Evolutionary conservation across 768 basidiomycete species (phyloP).

Genomic region (Phaeotremella skinneri): DNA sequence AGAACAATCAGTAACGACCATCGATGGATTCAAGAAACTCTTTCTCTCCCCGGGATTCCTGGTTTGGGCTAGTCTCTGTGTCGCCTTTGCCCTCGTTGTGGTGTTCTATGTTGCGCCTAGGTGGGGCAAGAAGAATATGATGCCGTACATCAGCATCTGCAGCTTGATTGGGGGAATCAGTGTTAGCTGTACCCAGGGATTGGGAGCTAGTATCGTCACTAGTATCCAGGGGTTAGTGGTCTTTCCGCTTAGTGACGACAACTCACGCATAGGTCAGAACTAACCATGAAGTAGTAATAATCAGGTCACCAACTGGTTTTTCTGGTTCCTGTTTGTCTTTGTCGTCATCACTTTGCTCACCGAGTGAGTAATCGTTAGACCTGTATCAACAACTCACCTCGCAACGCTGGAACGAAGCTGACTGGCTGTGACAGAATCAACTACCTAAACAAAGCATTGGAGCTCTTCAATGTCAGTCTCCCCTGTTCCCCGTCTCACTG

Average conservation of each 20-base stretch:
- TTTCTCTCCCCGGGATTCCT: slow-evolving; percentile 84
- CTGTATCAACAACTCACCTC: not conserved
- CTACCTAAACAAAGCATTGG: slow-evolving; percentile 92
- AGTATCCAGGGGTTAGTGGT: slow-evolving; percentile 52
- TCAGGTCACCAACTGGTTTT: slow-evolving; percentile 66
- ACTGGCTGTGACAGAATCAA: slow-evolving; percentile 65
- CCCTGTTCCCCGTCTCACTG: not conserved
- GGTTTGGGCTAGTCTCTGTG: slow-evolving; percentile 59
- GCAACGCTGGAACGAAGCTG: not conserved
- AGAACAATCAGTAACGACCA: slow-evolving; percentile 48
- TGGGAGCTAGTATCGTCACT: slow-evolving; percentile 86
- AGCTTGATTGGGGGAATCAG: slow-evolving; percentile 83
- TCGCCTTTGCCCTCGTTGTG: slow-evolving; percentile 12
- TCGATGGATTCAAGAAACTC: slow-evolving; percentile 65
- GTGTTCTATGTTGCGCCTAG: slow-evolving; percentile 53
- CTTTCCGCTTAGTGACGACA: not conserved
- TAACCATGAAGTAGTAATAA: slow-evolving; percentile 38
- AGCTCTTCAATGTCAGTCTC: slow-evolving; percentile 61
- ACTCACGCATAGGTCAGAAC: not conserved
- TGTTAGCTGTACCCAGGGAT: slow-evolving; percentile 75
- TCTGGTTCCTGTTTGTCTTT: slow-evolving; percentile 78
- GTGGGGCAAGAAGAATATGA: slow-evolving; percentile 87
- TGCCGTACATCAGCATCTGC: slow-evolving; percentile 80
- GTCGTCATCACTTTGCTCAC: slow-evolving; percentile 74
- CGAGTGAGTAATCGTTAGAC: slow-evolving; percentile 46